These are phyloP conservation scores for Athelia sp. DNA, from an alignment of 1,284 basidiomycete genomes.

Conservation along the genomic window DNA sequence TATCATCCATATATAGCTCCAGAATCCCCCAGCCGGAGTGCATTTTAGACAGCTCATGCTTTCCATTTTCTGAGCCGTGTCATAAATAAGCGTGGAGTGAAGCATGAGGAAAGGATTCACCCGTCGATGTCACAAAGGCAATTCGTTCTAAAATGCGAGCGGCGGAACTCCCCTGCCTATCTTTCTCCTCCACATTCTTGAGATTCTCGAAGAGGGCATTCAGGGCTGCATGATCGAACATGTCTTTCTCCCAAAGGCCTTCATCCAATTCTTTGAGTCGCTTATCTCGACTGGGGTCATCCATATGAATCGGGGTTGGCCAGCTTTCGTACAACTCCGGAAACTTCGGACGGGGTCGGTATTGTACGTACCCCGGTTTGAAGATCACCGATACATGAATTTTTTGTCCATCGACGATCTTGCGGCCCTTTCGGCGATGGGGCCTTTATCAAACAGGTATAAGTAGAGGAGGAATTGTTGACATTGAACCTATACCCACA, in stretches of 20 bases:
- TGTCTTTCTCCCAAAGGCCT: background rate
- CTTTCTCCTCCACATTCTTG: no score
- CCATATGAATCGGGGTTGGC: background rate
- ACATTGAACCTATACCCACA: background rate
- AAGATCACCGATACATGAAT: conserved; percentile 22
- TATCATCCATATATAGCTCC: no score
- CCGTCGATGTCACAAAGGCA: no score
- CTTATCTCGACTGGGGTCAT: background rate
- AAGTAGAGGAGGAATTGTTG: no score
- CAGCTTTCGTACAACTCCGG: background rate
- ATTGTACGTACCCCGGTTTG: background rate
- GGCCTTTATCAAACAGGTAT: conserved; percentile 13
- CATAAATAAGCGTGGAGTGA: no score
- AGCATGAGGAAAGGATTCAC: no score
- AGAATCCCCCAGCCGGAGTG: no score
- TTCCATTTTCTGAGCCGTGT: no score
- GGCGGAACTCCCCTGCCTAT: no score
- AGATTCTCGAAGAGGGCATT: background rate
- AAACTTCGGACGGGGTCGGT: background rate
- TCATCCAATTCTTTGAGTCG: background rate
- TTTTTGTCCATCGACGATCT: conserved; percentile 23
- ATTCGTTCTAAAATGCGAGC: no score
- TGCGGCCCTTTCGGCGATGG: conserved; percentile 19
- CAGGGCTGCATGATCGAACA: background rate
- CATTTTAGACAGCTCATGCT: no score